phyloP scores from a whole-genome alignment of 2,329 filamentous ascomycete genomes.

The Penicillium sp. region DNA sequence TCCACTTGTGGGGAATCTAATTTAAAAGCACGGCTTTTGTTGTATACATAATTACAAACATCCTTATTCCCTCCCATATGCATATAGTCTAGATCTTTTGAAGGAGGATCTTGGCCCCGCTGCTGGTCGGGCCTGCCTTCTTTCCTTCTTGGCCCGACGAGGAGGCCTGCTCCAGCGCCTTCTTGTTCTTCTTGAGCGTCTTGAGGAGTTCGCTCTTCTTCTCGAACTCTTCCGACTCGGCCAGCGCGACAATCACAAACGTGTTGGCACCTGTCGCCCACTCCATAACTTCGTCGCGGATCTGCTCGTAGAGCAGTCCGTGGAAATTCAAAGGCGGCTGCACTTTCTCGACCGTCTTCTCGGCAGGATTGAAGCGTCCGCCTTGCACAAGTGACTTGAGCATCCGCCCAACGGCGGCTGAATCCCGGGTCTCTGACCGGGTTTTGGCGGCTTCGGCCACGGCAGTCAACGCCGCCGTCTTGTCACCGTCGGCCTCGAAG shows the following conservation, averaged over 20 bases:
- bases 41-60: slow-evolving; percentile 1
- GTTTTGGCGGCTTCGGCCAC: slow-evolving; percentile 47
- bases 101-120: slow-evolving; percentile 40
- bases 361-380: slow-evolving; percentile 71
- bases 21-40: too few species aligned
- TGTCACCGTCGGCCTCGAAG: slow-evolving; percentile 68
- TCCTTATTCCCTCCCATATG: neutral
- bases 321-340: slow-evolving; percentile 77
- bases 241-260: slow-evolving; percentile 75
- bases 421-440: slow-evolving; percentile 50
- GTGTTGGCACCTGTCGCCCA: slow-evolving; percentile 86
- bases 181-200: slow-evolving; percentile 66
- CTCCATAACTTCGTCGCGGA: slow-evolving; percentile 65
- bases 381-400: slow-evolving; percentile 87
- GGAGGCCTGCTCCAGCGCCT: slow-evolving; percentile 57
- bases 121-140: slow-evolving; percentile 40
- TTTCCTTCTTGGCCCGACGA: slow-evolving; percentile 49
- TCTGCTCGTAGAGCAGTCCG: slow-evolving; percentile 71
- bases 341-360: slow-evolving; percentile 63
- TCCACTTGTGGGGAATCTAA: neutral
- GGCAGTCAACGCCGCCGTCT: slow-evolving; percentile 65
- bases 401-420: slow-evolving; percentile 68
- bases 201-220: slow-evolving; percentile 62
- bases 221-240: slow-evolving; percentile 68
- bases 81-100: slow-evolving; percentile 23